Conservation (phyloP, 441 rosid genomes). For the Gossypium schwendimanii region DNA sequence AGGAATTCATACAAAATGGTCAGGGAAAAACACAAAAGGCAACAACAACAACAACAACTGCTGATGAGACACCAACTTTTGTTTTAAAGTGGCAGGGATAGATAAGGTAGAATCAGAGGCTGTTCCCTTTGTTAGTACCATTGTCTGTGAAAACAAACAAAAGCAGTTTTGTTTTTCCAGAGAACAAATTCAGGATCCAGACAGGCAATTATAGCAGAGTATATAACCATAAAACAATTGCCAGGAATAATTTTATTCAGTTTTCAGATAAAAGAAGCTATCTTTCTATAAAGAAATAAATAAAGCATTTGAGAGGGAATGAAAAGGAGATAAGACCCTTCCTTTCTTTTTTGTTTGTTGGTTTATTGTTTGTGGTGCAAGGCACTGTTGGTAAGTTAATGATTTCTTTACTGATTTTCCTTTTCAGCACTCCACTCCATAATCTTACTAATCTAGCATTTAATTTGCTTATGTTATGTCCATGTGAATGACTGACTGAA, state of each 20-base stretch:
- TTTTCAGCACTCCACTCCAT: conserved; percentile 3
- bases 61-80: conserved; percentile 13
- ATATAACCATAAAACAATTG: conserved; percentile 21
- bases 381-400: background rate
- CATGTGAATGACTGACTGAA: background rate
- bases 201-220: conserved; percentile 20
- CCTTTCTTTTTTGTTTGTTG: background rate
- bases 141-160: conserved; percentile 33
- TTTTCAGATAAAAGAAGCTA: background rate
- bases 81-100: conserved; percentile 30
- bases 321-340: conserved; percentile 22
- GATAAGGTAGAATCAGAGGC: conserved; percentile 34
- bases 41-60: conserved; percentile 10
- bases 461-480: background rate
- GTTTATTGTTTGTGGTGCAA: conserved; percentile 8
- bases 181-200: conserved; percentile 19
- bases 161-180: conserved; percentile 19
- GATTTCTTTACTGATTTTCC: background rate
- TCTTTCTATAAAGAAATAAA: background rate
- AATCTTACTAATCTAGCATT: background rate
- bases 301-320: conserved; percentile 7
- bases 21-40: conserved; percentile 18
- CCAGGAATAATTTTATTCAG: conserved; percentile 12
- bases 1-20: conserved; percentile 24
- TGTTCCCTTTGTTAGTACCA: conserved; percentile 21